Conservation (phyloP, 768 basidiomycete genomes). For the Sporobolomyces pararoseus region DNA sequence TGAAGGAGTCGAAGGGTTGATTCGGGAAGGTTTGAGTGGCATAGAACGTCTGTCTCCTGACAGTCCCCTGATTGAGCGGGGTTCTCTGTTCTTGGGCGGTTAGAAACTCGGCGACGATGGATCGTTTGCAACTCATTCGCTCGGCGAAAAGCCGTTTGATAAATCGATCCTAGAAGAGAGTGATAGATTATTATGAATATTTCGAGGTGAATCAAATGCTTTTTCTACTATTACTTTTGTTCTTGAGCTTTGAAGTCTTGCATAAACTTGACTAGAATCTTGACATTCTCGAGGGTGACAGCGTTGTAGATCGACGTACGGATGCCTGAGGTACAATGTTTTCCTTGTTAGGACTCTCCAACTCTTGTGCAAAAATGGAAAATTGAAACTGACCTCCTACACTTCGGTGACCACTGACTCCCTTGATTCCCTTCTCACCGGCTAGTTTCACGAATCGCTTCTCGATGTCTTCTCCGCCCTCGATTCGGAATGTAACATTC, state of each 20-base stretch:
- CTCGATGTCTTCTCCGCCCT: conserved; percentile 65
- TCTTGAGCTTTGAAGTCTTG: conserved; percentile 46
- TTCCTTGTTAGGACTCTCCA: no score
- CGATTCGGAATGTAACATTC: conserved; percentile 83
- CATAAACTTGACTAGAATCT: conserved; percentile 54
- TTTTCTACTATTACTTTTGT: neutral
- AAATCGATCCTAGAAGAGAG: no score
- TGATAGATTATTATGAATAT: neutral
- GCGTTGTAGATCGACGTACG: conserved; percentile 88
- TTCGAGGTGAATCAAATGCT: no score
- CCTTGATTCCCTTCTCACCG: conserved; percentile 71
- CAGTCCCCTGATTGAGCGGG: no score
- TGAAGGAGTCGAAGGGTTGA: no score
- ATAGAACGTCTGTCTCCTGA: no score
- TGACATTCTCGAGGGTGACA: conserved; percentile 68
- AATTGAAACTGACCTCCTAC: conserved; percentile 48
- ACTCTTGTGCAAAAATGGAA: no score
- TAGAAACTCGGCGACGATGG: no score
- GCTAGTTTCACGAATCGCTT: conserved; percentile 75
- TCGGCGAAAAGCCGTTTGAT: no score
- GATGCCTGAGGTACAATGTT: conserved; percentile 61
- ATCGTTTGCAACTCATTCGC: no score
- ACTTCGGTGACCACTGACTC: conserved; percentile 86
- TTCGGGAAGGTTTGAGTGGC: no score
- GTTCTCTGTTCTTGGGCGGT: no score